phyloP scores from a whole-genome alignment of 352 stramenopile genomes.

The Nothophytophthora sp. region DNA sequence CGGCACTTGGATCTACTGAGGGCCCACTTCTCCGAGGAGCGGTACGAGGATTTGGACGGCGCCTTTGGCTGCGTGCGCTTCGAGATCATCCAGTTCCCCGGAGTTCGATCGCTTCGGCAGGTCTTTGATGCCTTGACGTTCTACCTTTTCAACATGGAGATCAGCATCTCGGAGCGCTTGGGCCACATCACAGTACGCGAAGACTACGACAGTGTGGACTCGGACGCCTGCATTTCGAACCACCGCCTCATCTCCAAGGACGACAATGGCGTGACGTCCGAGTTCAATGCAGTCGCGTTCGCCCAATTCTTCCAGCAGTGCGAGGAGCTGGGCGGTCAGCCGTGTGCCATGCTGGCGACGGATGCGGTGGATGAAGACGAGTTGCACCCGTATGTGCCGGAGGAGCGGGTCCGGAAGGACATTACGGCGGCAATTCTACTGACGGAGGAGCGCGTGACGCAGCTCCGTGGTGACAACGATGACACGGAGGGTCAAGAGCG shows the following conservation, averaged over 20 bases:
- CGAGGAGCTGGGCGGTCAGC: slow-evolving; percentile 4
- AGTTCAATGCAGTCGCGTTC: slow-evolving; percentile 12
- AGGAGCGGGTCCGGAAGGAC: slow-evolving; percentile 33
- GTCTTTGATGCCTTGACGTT: slow-evolving; percentile 53
- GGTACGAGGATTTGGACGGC: slow-evolving; percentile 20
- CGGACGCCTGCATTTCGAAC: slow-evolving; percentile 33
- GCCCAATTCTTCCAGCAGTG: slow-evolving; percentile 30
- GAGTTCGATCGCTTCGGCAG: slow-evolving; percentile 40
- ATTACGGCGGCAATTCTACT: slow-evolving; percentile 34
- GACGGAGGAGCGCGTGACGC: slow-evolving; percentile 10
- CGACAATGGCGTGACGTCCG: slow-evolving; percentile 17
- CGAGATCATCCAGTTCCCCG: slow-evolving; percentile 45
- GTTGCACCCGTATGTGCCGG: slow-evolving; percentile 42
- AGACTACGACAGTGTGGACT: slow-evolving; percentile 38
- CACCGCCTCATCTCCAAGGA: slow-evolving; percentile 45
- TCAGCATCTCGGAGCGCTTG: slow-evolving; percentile 50
- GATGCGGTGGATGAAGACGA: slow-evolving; percentile 52
- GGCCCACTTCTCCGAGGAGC: slow-evolving; percentile 3
- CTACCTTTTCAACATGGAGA: slow-evolving; percentile 60
- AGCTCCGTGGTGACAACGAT: background rate
- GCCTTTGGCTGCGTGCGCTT: slow-evolving; percentile 36
- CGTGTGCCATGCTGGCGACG: slow-evolving; percentile 32
- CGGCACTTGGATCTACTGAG: background rate
- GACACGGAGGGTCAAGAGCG: slow-evolving; percentile 17
- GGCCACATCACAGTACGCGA: slow-evolving; percentile 52